Percentiles rank a stretch among this genome's conserved stretches.
These are phyloP conservation scores for Kluyveromyces aestuarii DNA, from an alignment of 805 yeast species.

Conservation along the genomic window DNA sequence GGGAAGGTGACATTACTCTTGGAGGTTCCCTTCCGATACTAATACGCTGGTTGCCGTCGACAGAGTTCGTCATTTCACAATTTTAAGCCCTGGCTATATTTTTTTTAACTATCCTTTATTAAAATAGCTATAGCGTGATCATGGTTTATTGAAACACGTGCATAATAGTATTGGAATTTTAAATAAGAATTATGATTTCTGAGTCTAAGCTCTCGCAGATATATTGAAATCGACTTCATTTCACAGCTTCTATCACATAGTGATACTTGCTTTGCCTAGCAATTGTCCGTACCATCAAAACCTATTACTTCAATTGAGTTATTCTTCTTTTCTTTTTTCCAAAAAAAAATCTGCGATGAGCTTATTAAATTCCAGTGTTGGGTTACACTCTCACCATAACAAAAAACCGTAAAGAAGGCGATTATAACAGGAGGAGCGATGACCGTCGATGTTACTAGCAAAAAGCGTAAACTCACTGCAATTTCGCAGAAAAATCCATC, in stretches of 20 bases:
- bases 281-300: no score
- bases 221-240: no score
- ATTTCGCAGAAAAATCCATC: constrained; percentile 27
- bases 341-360: neutral
- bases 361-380: neutral
- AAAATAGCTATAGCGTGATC: no score
- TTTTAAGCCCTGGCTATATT: neutral
- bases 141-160: neutral
- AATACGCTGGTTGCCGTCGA: neutral
- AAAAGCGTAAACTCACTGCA: neutral
- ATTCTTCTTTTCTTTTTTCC: no score
- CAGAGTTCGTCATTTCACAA: neutral
- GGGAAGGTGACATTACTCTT: constrained; percentile 2
- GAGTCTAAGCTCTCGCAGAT: no score
- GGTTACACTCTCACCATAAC: no score
- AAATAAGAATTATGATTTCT: no score
- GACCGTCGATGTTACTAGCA: neutral
- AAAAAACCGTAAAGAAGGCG: neutral
- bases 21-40: neutral
- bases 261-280: no score
- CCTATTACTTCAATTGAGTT: no score
- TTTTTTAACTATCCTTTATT: neutral
- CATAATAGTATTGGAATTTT: no score
- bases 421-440: neutral
- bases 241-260: no score